Evolutionary conservation across 441 rosid species (phyloP), one percentile per base, ranked within the genome.

Genomic region (Cnidoscolus chayamansa): DNA sequence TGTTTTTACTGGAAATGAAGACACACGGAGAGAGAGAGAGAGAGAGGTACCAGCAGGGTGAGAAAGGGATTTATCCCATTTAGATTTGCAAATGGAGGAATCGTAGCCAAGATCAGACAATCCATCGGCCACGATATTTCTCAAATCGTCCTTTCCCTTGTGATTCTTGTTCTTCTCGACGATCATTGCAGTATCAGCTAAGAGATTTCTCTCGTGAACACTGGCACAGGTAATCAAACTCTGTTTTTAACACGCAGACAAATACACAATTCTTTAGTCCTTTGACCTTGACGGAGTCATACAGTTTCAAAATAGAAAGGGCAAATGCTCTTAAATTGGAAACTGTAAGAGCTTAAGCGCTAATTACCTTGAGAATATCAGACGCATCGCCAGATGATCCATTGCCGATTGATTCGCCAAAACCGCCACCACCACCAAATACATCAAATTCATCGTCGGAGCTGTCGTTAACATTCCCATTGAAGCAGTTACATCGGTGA

Each of bases 401-500:
- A 40, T 77, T 77, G 77, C 64, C 71, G 67, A 64, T 45, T 10
- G 88, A 78, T 6, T 88, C 91, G 4, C 73, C 20, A 12, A 81
- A 84, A 57, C 81, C 79, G 54, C 81, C 79, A 17, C 80, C 50
- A 48, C 11, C 50, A 10, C 13, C 88, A 64, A 88, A 83, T 20
- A 81, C 78, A 74, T 90, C 93, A 40, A 81, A 75, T 64, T 90
- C 99, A 63, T 94, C 98, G 59, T 90, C 93, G 68, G 96, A 94
- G 83, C 90, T 88, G 63, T 88, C 97, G 51, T 82, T 87, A 71
- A 77, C 78, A 59, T 82, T 90, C 10, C 90, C 91, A 79, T 90
- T 90, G 69, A 94, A 94, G 92, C 97, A 92, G 75, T 88, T 90
- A 85, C 95, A 88, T 77, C 98, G 89, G 60, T 84, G 86, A 68